Evolutionary conservation across 2,329 filamentous ascomycete genomes (phyloP), one percentile per base, ranked within the genome.

Genomic region (Sporothrix schenckii): DNA sequence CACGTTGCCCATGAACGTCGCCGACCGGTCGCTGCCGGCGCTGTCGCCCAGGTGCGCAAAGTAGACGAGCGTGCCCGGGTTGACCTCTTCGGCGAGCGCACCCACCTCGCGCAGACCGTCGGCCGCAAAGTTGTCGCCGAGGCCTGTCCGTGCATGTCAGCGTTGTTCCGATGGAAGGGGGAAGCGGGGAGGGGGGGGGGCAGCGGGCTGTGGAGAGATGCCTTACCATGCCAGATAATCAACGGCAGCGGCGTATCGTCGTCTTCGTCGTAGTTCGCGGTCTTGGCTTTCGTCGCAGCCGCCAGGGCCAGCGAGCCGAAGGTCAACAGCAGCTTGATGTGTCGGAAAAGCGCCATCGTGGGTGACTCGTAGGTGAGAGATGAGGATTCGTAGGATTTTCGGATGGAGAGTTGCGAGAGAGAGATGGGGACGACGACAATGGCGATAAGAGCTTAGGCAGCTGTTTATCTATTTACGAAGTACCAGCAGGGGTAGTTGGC

Each of bases 1-100:
- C 5, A 97, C 83, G 80, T 97, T 97, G 78, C 95, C 95, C 77
- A 96, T 88, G 84, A 97, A 99, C 73, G 92, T 94, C 41, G 92
- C 92, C 69, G 88, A 88, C 65, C 91, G 90, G 84, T 99, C 95
- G 74, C 83, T 83, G 72, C 81, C 83, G 68, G 88, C 83, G 76
- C 89, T 87, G 56, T 88, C 85, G 78, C 86, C 88, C 21, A 97
- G 83, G 16, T 88, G 88, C 77, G 97, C 88, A 74, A 90, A 87
- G 83, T 98, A 91, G 27, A 95, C 89, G 76, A 92, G 89, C 19
- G 93, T 97, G 72, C 92, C 93, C 0, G 93, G 93, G 80, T 97
- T 88, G 70, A 88, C 83, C 66, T 86, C 80, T 71, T 92, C 86
- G 73, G 91, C 91, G 65, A 97, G 85, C n/a, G 85, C 81, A 73